A percentile compares a stretch with the other conserved stretches of the same genome.
Evolutionary conservation across 352 stramenopile species (phyloP).

Genomic region (Phytophthora ohioensis): DNA sequence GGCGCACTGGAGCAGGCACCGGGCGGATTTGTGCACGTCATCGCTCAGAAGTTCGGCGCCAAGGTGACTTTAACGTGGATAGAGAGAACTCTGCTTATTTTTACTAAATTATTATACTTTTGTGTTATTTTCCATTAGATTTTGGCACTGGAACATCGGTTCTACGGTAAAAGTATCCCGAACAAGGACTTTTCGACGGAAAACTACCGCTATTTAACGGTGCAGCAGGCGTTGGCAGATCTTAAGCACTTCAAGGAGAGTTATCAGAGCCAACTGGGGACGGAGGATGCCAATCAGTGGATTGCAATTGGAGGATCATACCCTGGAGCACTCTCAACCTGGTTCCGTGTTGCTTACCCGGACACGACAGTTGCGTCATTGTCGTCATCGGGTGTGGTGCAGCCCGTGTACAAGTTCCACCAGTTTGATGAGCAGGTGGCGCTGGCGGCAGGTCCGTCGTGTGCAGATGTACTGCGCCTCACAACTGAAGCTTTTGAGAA

Average conservation of each 20-base stretch:
- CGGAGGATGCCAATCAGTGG: constrained; percentile 56
- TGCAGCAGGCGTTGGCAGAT: constrained; percentile 89
- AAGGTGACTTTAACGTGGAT: constrained; percentile 48
- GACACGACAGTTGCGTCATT: constrained; percentile 78
- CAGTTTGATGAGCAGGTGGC: constrained; percentile 87
- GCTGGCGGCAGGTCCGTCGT: constrained; percentile 59
- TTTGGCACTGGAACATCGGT: constrained; percentile 88
- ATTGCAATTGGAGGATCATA: constrained; percentile 88
- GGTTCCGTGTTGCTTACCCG: constrained; percentile 86
- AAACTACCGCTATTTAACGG: constrained; percentile 81
- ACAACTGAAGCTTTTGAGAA: constrained; percentile 77
- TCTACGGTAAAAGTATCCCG: constrained; percentile 89
- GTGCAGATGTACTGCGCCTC: constrained; percentile 65
- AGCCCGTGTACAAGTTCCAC: constrained; percentile 83
- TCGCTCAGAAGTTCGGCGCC: constrained; percentile 79
- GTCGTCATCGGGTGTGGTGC: constrained; percentile 82
- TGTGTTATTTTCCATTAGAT: constrained; percentile 46
- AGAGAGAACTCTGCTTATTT: neutral
- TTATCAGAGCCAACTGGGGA: constrained; percentile 55
- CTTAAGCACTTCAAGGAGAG: constrained; percentile 86
- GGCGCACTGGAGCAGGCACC: constrained; percentile 68
- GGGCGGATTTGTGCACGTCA: constrained; percentile 70
- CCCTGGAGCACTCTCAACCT: constrained; percentile 79
- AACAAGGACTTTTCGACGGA: constrained; percentile 73
- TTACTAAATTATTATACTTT: constrained; percentile 12